Evolutionary conservation across 371 early-diverging fungal species (phyloP).

Genomic region (Coemansia sp.): DNA sequence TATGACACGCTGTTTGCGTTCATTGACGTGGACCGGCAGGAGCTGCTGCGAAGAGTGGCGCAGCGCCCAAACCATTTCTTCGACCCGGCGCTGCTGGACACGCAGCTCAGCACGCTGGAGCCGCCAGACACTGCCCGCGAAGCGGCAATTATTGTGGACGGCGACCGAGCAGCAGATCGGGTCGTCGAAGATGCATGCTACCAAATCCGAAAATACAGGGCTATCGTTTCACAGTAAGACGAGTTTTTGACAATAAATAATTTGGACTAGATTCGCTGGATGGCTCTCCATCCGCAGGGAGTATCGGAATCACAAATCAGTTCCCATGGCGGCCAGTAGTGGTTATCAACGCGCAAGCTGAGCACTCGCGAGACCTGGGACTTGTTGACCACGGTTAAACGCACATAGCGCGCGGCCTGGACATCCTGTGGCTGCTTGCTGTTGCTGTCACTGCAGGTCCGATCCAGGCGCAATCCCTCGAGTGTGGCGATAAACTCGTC

Average conservation of each 20-base stretch:
- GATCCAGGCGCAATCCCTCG: conserved; percentile 13
- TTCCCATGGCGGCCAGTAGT: conserved; percentile 73
- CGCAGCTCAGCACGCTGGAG: conserved; percentile 64
- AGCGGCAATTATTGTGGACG: conserved; percentile 51
- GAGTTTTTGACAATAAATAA: neutral
- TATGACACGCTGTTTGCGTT: conserved; percentile 59
- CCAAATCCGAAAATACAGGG: conserved; percentile 6
- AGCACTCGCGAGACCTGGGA: conserved; percentile 60
- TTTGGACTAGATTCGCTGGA: conserved; percentile 8
- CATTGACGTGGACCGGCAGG: conserved; percentile 55
- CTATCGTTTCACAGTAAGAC: conserved; percentile 13
- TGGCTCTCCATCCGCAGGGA: conserved; percentile 60
- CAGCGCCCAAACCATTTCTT: conserved; percentile 60
- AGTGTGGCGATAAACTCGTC: conserved; percentile 53
- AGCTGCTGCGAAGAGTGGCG: conserved; percentile 54
- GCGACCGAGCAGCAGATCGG: conserved; percentile 9
- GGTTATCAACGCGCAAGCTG: conserved; percentile 67
- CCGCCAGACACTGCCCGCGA: conserved; percentile 57
- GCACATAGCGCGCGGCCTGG: conserved; percentile 62
- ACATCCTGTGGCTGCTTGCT: conserved; percentile 26
- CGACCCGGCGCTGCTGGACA: conserved; percentile 55
- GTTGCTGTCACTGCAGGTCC: conserved; percentile 1
- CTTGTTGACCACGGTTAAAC: conserved; percentile 66
- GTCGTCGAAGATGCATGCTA: conserved; percentile 25
- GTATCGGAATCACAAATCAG: conserved; percentile 56